These are phyloP conservation scores for Pholiota conissans DNA, from an alignment of 768 basidiomycete species.

Conservation along the genomic window DNA sequence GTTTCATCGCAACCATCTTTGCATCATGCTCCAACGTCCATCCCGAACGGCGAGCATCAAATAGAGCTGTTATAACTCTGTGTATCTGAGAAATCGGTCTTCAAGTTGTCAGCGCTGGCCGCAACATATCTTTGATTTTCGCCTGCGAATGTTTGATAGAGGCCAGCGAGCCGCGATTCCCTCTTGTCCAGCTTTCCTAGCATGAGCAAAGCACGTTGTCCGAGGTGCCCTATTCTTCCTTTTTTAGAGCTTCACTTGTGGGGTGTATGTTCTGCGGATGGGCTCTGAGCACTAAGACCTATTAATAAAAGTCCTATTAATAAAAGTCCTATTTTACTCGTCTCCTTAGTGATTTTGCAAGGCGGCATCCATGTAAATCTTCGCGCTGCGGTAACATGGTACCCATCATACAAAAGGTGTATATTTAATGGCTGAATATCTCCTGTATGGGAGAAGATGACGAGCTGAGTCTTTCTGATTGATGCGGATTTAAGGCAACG, in stretches of 20 bases:
- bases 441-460: background rate
- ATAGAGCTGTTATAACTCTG: background rate
- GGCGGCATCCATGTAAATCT: background rate
- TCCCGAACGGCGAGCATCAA: constrained; percentile 1
- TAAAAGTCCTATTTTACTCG: background rate
- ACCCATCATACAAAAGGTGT: constrained; percentile 1
- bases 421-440: background rate
- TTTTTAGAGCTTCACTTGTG: background rate
- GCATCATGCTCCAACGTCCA: constrained; percentile 5
- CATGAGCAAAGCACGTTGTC: background rate
- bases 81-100: background rate
- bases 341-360: constrained; percentile 2
- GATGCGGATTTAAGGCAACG: background rate
- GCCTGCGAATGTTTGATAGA: background rate
- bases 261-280: background rate
- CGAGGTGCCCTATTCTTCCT: background rate
- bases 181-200: no score
- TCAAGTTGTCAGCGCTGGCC: constrained; percentile 12
- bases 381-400: background rate
- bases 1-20: constrained; percentile 20
- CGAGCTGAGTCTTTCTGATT: background rate
- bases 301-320: background rate
- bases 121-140: constrained; percentile 12
- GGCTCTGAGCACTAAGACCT: background rate
- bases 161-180: no score